A percentile compares a stretch with the other conserved stretches of the same genome.
Evolutionary conservation across 2,329 filamentous ascomycete species (phyloP).

Genomic region (Xylariaceae sp.): DNA sequence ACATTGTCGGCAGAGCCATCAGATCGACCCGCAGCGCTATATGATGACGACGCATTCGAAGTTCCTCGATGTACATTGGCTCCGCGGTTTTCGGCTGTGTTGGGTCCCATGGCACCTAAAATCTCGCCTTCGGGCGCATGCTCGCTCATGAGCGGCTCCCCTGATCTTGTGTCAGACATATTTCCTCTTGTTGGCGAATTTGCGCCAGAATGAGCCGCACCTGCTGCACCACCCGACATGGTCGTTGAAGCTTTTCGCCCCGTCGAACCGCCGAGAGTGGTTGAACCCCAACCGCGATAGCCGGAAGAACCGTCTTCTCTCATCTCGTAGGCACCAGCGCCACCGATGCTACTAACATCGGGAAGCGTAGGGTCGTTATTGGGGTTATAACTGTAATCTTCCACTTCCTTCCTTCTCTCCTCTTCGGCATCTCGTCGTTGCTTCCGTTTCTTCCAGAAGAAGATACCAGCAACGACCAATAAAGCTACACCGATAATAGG

Average conservation of each 20-base stretch:
- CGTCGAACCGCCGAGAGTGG: constrained; percentile 61
- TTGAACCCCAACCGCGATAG: constrained; percentile 93
- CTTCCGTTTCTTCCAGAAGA: constrained; percentile 86
- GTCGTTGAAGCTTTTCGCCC: constrained; percentile 86
- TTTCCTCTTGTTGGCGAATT: constrained; percentile 63
- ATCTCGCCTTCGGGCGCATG: constrained; percentile 72
- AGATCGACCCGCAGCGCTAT: constrained; percentile 77
- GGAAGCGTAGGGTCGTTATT: constrained; percentile 83
- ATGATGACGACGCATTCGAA: constrained; percentile 94
- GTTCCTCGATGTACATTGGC: constrained; percentile 79
- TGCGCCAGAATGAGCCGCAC: constrained; percentile 67
- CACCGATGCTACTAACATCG: constrained; percentile 38
- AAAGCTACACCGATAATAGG: constrained; percentile 85
- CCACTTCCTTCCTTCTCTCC: constrained; percentile 87
- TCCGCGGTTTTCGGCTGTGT: constrained; percentile 59
- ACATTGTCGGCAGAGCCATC: constrained; percentile 56
- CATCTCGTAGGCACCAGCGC: constrained; percentile 65
- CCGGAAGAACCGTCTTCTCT: constrained; percentile 68
- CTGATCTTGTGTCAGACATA: constrained; percentile 64
- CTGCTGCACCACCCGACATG: constrained; percentile 68
- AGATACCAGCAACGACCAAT: constrained; percentile 70
- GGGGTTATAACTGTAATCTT: constrained; percentile 97
- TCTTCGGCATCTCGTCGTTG: constrained; percentile 81
- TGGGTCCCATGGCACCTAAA: constrained; percentile 75
- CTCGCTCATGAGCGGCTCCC: constrained; percentile 58